Base-by-base conservation (phyloP, 352 stramenopile genomes). In the Aphanomyces euteiches region DNA sequence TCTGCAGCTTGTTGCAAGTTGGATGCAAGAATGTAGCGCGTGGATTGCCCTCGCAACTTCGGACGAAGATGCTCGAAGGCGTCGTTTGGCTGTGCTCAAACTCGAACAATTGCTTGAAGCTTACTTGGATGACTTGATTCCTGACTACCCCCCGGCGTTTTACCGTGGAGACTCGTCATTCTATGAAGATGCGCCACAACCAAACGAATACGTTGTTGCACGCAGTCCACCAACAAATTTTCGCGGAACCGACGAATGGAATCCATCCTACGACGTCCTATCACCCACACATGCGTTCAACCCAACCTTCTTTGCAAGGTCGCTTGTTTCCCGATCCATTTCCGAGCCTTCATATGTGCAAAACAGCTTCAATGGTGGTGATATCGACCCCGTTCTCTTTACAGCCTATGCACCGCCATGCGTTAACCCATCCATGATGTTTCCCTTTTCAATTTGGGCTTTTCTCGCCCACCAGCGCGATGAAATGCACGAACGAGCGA, bases 381-480 rank as follows among this genome's bases (percentile, higher is more conserved):
- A 61, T 13, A 15, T 39, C 37, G 86, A 93, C 69, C 84, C 84
- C 6, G 84, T 93, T 3, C 86, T 92, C 66, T 93, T 93, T 47
- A 90, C 78, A 64, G 80, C 86, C 15, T 93, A 88, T 71, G 84
- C 84, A 2, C 84, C 84, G 5, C 78, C 84, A 1, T 82, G 75
- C 36, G 79, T 93, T 1, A 79, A 69, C 17, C 78, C 78, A 19
- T 74, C 71, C 21, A 85, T 84, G 47, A 77, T 79, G 13, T 93
- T 93, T 74, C 72, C 77, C 37, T 93, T 89, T 70, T 79, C 80
- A 0, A 80, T 93, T 5, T 93, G 85, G 85, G 83, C 83, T 7
- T 93, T 93, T 64, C 65, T 93, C 39, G 65, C 88, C 48, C 88
- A 79, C 47, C 85, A 93, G 72, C 79, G 78, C 6, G 67, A 72